Evolutionary conservation across 2,329 filamentous ascomycete species (phyloP).

Genomic region (Apiospora sp.): DNA sequence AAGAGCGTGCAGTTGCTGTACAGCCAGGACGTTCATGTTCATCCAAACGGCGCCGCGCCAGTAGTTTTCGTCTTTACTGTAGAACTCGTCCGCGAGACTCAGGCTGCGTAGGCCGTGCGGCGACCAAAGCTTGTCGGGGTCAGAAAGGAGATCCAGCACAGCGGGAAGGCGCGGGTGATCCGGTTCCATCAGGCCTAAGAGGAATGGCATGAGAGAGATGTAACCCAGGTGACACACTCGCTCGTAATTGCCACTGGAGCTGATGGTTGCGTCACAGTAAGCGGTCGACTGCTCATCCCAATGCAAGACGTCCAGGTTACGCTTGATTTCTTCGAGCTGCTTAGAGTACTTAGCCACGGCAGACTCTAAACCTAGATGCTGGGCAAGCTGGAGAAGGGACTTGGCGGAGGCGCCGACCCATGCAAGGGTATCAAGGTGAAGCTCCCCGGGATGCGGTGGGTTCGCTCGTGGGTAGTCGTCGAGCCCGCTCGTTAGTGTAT

Average conservation of each 20-base stretch:
- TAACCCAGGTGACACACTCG: constrained; percentile 98
- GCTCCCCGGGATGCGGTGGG: constrained; percentile 90
- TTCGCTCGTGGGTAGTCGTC: constrained; percentile 94
- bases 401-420: constrained; percentile 98
- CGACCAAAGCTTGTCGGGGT: constrained; percentile 88
- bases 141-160: constrained; percentile 78
- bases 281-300: constrained; percentile 85
- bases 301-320: constrained; percentile 91
- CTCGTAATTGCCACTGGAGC: constrained; percentile 89
- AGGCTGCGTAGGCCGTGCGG: constrained; percentile 85
- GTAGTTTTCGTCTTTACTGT: constrained; percentile 94
- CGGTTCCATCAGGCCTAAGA: constrained; percentile 79
- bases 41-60: constrained; percentile 96
- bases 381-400: constrained; percentile 80
- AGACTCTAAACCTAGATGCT: constrained; percentile 74
- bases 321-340: constrained; percentile 78
- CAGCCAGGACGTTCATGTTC: constrained; percentile 90
- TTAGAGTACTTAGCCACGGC: constrained; percentile 77
- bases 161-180: constrained; percentile 79
- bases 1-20: constrained; percentile 78
- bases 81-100: constrained; percentile 82
- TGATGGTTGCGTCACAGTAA: constrained; percentile 94
- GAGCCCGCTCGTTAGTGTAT: constrained; percentile 88
- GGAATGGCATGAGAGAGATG: constrained; percentile 90
- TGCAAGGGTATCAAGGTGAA: constrained; percentile 92